These are phyloP conservation scores for Phyllosticta capitalensis DNA, from an alignment of 2,329 filamentous ascomycete genomes.

Conservation along the genomic window DNA sequence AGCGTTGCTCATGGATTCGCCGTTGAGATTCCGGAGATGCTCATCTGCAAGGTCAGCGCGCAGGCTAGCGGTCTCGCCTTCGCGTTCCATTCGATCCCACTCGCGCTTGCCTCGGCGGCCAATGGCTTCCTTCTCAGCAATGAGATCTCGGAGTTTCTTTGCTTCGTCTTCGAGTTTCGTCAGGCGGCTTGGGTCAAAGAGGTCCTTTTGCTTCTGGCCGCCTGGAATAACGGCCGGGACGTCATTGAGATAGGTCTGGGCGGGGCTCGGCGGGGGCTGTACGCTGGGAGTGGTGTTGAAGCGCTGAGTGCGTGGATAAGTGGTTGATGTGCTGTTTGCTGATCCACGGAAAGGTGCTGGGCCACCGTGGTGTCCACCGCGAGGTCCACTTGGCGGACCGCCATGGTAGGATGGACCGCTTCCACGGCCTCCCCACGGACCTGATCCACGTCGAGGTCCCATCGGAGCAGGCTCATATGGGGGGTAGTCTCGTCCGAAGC, in stretches of 20 bases:
- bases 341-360: slow-evolving; percentile 31
- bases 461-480: slow-evolving; percentile 24
- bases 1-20: slow-evolving; percentile 18
- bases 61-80: slow-evolving; percentile 35
- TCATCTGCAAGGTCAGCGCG: slow-evolving; percentile 39
- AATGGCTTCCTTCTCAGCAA: slow-evolving; percentile 37
- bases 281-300: slow-evolving; percentile 21
- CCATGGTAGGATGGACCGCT: slow-evolving; percentile 17
- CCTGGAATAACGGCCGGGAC: slow-evolving; percentile 36
- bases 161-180: slow-evolving; percentile 39
- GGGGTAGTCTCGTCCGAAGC: slow-evolving; percentile 24
- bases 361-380: slow-evolving; percentile 15
- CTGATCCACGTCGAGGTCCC: slow-evolving; percentile 25
- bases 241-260: slow-evolving; percentile 29
- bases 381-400: slow-evolving; percentile 26
- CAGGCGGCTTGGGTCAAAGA: slow-evolving; percentile 35
- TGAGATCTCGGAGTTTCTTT: slow-evolving; percentile 33
- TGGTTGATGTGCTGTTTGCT: slow-evolving; percentile 34
- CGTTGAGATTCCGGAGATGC: slow-evolving; percentile 33
- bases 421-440: slow-evolving; percentile 22
- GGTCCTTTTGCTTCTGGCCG: slow-evolving; percentile 30
- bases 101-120: slow-evolving; percentile 35
- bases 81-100: slow-evolving; percentile 37
- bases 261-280: slow-evolving; percentile 12
- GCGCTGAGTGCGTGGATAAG: slow-evolving; percentile 38